phyloP scores from a whole-genome alignment of 2,329 filamentous ascomycete species.

The Aspergillus flavus region DNA sequence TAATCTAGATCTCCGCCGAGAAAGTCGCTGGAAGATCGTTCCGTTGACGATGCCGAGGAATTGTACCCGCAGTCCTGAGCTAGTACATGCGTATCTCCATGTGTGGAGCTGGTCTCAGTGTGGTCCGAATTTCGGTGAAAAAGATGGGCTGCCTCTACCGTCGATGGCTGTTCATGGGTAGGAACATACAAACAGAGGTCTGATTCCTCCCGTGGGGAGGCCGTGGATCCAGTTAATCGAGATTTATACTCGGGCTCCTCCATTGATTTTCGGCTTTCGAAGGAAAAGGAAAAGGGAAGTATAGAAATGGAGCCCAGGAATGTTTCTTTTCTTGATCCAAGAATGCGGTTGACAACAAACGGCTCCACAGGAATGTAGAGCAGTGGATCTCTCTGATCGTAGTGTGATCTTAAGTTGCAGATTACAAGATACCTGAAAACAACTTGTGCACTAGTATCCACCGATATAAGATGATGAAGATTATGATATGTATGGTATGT shows the following conservation, averaged over 20 bases:
- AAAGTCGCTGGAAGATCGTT: slow-evolving; percentile 31
- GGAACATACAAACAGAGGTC: neutral
- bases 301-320: neutral
- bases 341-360: neutral
- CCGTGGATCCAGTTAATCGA: neutral
- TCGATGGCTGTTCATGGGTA: neutral
- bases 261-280: neutral
- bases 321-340: slow-evolving; percentile 2
- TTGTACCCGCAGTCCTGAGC: slow-evolving; percentile 34
- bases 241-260: neutral
- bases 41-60: slow-evolving; percentile 37
- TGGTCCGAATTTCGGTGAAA: slow-evolving; percentile 3
- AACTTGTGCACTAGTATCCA: neutral
- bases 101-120: slow-evolving; percentile 14
- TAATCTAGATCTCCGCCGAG: slow-evolving; percentile 31
- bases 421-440: no score
- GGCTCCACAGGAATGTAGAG: slow-evolving; percentile 2
- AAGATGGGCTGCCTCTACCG: neutral
- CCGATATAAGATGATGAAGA: neutral
- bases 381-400: slow-evolving; percentile 1
- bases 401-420: neutral
- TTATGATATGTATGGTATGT: neutral
- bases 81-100: slow-evolving; percentile 23
- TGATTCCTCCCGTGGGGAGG: neutral
- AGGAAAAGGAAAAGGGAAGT: neutral